A percentile compares a stretch with the other conserved stretches of the same genome.
phyloP scores from a whole-genome alignment of 495 filamentous ascomycete genomes.

The Aspergillus nidulans region DNA sequence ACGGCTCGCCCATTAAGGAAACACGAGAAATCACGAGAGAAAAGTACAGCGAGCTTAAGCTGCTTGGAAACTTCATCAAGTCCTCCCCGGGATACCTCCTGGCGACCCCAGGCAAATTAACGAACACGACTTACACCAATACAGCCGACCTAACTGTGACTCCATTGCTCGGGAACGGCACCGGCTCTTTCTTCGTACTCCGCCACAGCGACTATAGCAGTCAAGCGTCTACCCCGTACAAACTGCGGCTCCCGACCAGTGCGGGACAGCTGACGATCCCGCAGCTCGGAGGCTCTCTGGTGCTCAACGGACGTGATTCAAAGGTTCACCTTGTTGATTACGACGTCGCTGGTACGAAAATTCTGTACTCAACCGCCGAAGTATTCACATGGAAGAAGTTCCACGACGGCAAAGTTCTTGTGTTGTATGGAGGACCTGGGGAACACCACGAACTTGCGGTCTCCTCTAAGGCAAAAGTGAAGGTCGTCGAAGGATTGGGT shows the following conservation, averaged over 20 bases:
- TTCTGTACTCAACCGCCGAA: slow-evolving; percentile 74
- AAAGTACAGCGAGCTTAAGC: slow-evolving; percentile 76
- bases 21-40: slow-evolving; percentile 61
- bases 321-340: slow-evolving; percentile 76
- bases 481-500: slow-evolving; percentile 46
- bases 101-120: slow-evolving; percentile 44
- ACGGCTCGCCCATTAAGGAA: slow-evolving; percentile 64
- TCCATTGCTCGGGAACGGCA: slow-evolving; percentile 49
- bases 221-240: slow-evolving; percentile 53
- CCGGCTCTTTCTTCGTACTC: slow-evolving; percentile 60
- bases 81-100: slow-evolving; percentile 63
- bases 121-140: slow-evolving; percentile 45
- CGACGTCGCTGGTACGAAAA: slow-evolving; percentile 53
- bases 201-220: slow-evolving; percentile 60
- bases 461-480: slow-evolving; percentile 32
- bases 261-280: slow-evolving; percentile 59
- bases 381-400: slow-evolving; percentile 68
- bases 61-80: slow-evolving; percentile 68
- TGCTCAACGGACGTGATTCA: slow-evolving; percentile 67
- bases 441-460: slow-evolving; percentile 69
- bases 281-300: slow-evolving; percentile 56
- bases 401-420: slow-evolving; percentile 54
- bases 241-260: slow-evolving; percentile 56
- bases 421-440: slow-evolving; percentile 66
- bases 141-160: slow-evolving; percentile 54